Evolutionary conservation across 129 eudicot genomes (phyloP).

Genomic region (Rutidosis leptorrhynchoides): DNA sequence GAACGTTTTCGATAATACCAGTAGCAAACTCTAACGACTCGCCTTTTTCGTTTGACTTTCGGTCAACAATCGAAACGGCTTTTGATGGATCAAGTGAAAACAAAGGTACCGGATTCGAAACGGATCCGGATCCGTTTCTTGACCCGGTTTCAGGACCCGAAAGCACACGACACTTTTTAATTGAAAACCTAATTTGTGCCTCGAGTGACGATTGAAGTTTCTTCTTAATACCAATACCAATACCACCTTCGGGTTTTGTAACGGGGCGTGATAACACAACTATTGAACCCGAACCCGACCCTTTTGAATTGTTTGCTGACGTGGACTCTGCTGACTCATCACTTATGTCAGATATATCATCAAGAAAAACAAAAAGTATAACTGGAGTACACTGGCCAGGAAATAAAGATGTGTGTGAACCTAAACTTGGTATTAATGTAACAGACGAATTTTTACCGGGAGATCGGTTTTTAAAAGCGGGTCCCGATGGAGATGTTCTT

Average conservation of each 20-base stretch:
- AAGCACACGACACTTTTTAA: conserved; percentile 84
- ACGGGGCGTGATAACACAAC: conserved; percentile 74
- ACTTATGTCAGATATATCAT: conserved; percentile 60
- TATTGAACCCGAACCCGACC: conserved; percentile 65
- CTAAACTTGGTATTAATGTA: conserved; percentile 64
- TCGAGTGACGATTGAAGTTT: conserved; percentile 87
- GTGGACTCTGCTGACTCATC: conserved; percentile 59
- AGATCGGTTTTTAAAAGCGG: conserved; percentile 54
- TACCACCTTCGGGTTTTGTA: conserved; percentile 67
- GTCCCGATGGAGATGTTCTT: conserved; percentile 42
- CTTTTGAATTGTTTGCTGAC: conserved; percentile 53
- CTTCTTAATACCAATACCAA: conserved; percentile 65
- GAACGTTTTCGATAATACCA: conserved; percentile 63
- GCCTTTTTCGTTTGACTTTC: conserved; percentile 47
- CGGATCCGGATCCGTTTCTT: conserved; percentile 48
- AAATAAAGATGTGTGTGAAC: conserved; percentile 63
- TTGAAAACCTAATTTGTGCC: conserved; percentile 83
- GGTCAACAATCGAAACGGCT: conserved; percentile 72
- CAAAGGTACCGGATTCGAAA: conserved; percentile 56
- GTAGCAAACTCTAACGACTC: conserved; percentile 80
- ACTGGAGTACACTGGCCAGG: conserved; percentile 97
- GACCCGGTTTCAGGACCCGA: conserved; percentile 67
- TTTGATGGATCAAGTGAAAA: conserved; percentile 83
- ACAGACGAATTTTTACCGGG: conserved; percentile 61
- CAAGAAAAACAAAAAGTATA: conserved; percentile 76